phyloP scores from a whole-genome alignment of 192 early-diverging fungal genomes.

The Dimargaris verticillata region DNA sequence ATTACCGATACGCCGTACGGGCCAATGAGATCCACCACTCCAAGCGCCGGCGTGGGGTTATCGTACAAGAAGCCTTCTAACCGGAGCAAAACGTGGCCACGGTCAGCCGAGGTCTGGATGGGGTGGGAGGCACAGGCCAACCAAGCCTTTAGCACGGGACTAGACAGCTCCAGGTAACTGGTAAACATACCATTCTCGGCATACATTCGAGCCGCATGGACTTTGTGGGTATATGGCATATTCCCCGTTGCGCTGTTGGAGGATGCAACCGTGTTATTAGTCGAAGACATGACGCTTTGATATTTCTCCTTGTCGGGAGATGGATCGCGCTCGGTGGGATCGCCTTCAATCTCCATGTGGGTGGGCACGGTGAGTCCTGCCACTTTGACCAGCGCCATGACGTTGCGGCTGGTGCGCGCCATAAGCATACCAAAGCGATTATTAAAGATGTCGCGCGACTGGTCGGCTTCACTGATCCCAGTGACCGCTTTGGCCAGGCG shows the following conservation, averaged over 20 bases:
- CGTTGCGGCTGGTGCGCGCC: constrained; percentile 6
- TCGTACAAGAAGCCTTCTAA: constrained; percentile 4
- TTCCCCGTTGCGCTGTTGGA: background rate
- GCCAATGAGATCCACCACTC: constrained; percentile 43
- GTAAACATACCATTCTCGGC: constrained; percentile 4
- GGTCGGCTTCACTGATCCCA: background rate
- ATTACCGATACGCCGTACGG: constrained; percentile 59
- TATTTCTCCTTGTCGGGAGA: background rate
- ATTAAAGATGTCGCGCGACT: background rate
- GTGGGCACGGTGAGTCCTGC: constrained; percentile 5
- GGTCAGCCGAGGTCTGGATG: background rate
- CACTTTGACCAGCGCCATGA: background rate
- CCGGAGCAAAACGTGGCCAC: constrained; percentile 1
- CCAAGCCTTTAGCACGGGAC: background rate
- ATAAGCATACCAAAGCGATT: constrained; percentile 10
- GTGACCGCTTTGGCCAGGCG: background rate
- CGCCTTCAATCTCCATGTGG: constrained; percentile 9
- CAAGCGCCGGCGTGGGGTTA: constrained; percentile 15
- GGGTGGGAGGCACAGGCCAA: background rate
- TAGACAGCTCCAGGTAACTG: background rate
- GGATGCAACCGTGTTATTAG: background rate
- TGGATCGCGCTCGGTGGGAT: background rate
- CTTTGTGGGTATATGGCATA: background rate
- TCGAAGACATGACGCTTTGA: too few species aligned
- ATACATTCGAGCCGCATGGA: background rate